Base-by-base conservation (phyloP, 2,329 filamentous ascomycete species). In the Chalara sp. region DNA sequence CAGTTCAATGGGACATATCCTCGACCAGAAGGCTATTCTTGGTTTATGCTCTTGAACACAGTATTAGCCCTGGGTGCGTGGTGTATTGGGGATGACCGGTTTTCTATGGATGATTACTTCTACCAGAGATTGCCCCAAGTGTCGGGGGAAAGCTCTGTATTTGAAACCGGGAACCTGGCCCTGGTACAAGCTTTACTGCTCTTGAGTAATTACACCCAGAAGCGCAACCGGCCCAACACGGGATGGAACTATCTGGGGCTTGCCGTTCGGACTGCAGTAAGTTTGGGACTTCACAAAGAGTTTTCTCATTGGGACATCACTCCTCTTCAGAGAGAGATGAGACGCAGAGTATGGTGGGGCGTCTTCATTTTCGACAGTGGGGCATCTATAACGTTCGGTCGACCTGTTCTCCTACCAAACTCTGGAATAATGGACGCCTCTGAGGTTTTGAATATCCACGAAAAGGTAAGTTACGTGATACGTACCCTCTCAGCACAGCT, bases 171-270 rank as follows among this genome's bases (percentile, higher is more conserved):
- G 1, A 74, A 71, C 41, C 55, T 76, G 12, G 68, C 68, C 4
- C 60, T 73, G 0, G 71, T 76, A 1, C 74, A 76, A 53, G 68
- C 69, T 0, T 62, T 76, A 12, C 63, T 65, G 1, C 60, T 76
- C 4, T 67, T 68, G 48, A 70, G 70, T 0, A 76, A 76, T 45
- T 77, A 77, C 56, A 65, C 76, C 4, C 76, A 58, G 32, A 77
- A 77, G 55, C 65, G 70, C 30, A 71, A 78, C 50, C 66, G 73
- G 11, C 74, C 74, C 4, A 78, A 78, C 55, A 76, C 74, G 0
- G 73, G 73, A 0, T 77, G 76, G 59, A 77, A 76, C 54, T 74
- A 74, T 47, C 67, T 75, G n/a, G 75, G 75, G 0, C 66, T 77
- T 13, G 75, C 75, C 0, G 67, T 71, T 13, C 65, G 75, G 29